Evolutionary conservation across 169 alveolate genomes (phyloP), one percentile per base, ranked within the genome.

Genomic region (Amoebophrya sp.): DNA sequence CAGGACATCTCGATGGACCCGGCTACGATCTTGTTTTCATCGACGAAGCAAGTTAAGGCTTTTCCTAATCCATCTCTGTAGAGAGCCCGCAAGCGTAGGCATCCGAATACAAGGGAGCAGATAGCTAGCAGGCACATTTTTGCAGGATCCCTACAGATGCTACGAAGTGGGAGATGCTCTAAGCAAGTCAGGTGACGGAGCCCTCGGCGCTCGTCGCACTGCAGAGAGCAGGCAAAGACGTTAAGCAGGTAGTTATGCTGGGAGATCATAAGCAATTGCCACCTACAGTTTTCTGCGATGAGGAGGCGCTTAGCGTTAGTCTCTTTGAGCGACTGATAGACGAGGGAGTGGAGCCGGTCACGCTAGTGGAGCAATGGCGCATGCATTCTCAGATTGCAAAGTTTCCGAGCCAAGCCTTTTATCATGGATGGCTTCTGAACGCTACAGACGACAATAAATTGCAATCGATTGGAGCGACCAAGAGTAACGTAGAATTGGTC

Each of bases 191-290:
- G 26, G 18, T 36, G 89, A 1, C 26, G 34, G 89, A 65, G 89
- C 89, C 89, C 38, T n/a, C 89, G 40, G 94, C 94, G 53, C 91
- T 95, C 92, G 94, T 96, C 91, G 95, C 96, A 0, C 91, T 96
- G 83, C 93, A 93, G 39, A 91, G 93, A 36, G 95, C 95, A 0
- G 94, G 96, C 38, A n/a, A 65, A 0, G 89, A 26, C 34, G 18
- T 6, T 6, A 92, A 93, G 33, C 95, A 94, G 78, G 92, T 95
- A 41, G 96, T 95, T 47, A 92, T 96, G 53, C 93, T 96, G 41
- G 97, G 99, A 2, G 99, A 98, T 94, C 99, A 97, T 94, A 97
- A 97, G 94, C 99, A 98, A 93, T 96, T 98, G 38, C 98, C 99
- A 38, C 99, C 99, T 36, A 65, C 89, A 10, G 89, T 65, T n/a